Evolutionary conservation across 2,329 filamentous ascomycete genomes (phyloP).

Genomic region (Botryotinia convoluta): DNA sequence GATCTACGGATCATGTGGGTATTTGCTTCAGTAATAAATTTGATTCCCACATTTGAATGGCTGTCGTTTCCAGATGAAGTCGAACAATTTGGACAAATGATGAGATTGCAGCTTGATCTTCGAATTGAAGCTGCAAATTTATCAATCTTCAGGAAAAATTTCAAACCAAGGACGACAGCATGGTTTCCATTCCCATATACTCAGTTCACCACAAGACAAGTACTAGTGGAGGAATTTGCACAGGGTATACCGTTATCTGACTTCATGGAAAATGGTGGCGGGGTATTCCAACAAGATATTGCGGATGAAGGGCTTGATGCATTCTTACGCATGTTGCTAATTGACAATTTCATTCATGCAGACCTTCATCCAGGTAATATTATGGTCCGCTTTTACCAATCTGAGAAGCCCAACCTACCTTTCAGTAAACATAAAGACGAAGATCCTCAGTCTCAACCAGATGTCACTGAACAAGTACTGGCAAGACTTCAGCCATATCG

Average conservation of each 20-base stretch:
- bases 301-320: constrained; percentile 93
- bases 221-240: constrained; percentile 93
- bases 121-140: constrained; percentile 93
- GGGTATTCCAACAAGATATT: constrained; percentile 90
- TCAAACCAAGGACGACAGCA: constrained; percentile 84
- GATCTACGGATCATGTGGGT: constrained; percentile 93
- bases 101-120: constrained; percentile 93
- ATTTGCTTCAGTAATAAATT: constrained; percentile 80
- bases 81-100: constrained; percentile 93
- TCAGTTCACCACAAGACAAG: constrained; percentile 87
- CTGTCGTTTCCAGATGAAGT: constrained; percentile 94
- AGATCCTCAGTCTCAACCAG: constrained; percentile 52
- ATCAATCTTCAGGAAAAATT: constrained; percentile 82
- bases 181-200: constrained; percentile 95
- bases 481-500: constrained; percentile 73
- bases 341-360: constrained; percentile 97
- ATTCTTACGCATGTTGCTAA: constrained; percentile 91
- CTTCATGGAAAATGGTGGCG: constrained; percentile 88
- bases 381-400: constrained; percentile 97
- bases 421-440: constrained; percentile 41
- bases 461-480: constrained; percentile 86
- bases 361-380: constrained; percentile 97
- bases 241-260: constrained; percentile 88
- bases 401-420: constrained; percentile 66
- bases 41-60: constrained; percentile 94